Conservation (phyloP, 2,329 filamentous ascomycete genomes). For the Lachnellula willkommii region DNA sequence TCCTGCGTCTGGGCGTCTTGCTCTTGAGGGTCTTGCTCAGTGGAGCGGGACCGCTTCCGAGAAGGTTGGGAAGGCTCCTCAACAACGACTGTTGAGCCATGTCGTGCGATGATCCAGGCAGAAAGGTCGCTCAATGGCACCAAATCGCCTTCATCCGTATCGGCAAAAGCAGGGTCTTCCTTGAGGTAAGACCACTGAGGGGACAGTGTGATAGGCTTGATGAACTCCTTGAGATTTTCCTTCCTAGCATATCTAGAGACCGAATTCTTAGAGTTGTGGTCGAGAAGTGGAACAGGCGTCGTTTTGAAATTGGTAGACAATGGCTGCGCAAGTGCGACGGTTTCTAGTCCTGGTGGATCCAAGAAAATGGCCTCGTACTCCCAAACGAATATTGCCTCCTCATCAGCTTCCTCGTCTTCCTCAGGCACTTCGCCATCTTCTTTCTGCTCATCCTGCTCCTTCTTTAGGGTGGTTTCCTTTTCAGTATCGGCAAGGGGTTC, state of each 20-base stretch:
- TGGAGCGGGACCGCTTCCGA: constrained; percentile 24
- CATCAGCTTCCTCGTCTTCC: constrained; percentile 21
- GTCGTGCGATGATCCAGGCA: constrained; percentile 21
- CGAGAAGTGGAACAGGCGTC: constrained; percentile 41
- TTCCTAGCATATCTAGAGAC: constrained; percentile 42
- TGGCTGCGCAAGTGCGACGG: constrained; percentile 45
- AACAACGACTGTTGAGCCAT: constrained; percentile 6
- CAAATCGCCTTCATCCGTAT: constrained; percentile 16
- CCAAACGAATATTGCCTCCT: constrained; percentile 35
- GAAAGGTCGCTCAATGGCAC: constrained; percentile 25
- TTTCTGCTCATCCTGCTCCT: not conserved
- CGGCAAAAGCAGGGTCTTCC: constrained; percentile 42
- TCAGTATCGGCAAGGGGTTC: not conserved
- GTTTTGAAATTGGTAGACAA: constrained; percentile 40
- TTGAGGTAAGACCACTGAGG: constrained; percentile 38
- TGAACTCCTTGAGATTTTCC: constrained; percentile 40
- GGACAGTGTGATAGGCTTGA: constrained; percentile 38
- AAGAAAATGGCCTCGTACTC: constrained; percentile 38
- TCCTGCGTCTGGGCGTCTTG: constrained; percentile 12
- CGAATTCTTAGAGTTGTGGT: constrained; percentile 40
- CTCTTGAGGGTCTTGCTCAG: constrained; percentile 8
- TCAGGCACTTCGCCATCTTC: constrained; percentile 12
- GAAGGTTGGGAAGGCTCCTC: constrained; percentile 4
- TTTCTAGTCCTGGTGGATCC: constrained; percentile 33
- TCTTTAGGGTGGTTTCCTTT: not conserved